Conservation (phyloP, 768 basidiomycete species). For the Auriscalpium orientale region DNA sequence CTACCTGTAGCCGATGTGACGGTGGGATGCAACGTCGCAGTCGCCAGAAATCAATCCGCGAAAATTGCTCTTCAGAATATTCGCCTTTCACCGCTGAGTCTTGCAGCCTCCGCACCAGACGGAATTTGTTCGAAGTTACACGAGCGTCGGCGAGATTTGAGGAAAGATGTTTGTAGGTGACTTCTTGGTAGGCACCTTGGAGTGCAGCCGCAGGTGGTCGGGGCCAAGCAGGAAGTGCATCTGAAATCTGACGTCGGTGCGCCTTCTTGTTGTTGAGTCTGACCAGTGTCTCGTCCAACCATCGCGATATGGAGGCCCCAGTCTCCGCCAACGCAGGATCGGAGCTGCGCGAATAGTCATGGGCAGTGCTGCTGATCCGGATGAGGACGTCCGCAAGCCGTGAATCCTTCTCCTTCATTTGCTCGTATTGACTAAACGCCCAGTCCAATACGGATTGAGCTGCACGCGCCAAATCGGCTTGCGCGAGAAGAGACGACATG, state of each 20-base stretch:
- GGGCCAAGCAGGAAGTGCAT: slow-evolving; percentile 73
- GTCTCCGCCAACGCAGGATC: slow-evolving; percentile 25
- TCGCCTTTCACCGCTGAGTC: slow-evolving; percentile 34
- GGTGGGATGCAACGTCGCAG: slow-evolving; percentile 72
- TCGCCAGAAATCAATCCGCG: slow-evolving; percentile 70
- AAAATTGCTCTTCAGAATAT: slow-evolving; percentile 40
- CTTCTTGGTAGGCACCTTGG: slow-evolving; percentile 34
- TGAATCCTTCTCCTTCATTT: slow-evolving; percentile 33
- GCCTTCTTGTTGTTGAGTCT: slow-evolving; percentile 37
- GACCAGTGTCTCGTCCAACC: slow-evolving; percentile 45
- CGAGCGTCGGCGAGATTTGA: slow-evolving; percentile 48
- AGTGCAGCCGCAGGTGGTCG: slow-evolving; percentile 46
- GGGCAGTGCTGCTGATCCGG: slow-evolving; percentile 54
- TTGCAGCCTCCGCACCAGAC: slow-evolving; percentile 58
- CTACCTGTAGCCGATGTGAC: slow-evolving; percentile 43
- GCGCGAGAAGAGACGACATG: slow-evolving; percentile 52
- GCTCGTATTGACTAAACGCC: slow-evolving; percentile 52
- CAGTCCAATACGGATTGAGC: slow-evolving; percentile 77
- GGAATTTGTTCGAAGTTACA: slow-evolving; percentile 71
- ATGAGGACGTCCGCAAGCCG: slow-evolving; percentile 60
- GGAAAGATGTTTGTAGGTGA: slow-evolving; percentile 42
- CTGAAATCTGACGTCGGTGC: slow-evolving; percentile 33
- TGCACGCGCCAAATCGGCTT: slow-evolving; percentile 57
- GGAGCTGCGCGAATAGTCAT: slow-evolving; percentile 40
- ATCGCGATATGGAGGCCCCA: slow-evolving; percentile 45